Conservation (phyloP, 2,329 filamentous ascomycete species). For the Colletotrichum sp. region DNA sequence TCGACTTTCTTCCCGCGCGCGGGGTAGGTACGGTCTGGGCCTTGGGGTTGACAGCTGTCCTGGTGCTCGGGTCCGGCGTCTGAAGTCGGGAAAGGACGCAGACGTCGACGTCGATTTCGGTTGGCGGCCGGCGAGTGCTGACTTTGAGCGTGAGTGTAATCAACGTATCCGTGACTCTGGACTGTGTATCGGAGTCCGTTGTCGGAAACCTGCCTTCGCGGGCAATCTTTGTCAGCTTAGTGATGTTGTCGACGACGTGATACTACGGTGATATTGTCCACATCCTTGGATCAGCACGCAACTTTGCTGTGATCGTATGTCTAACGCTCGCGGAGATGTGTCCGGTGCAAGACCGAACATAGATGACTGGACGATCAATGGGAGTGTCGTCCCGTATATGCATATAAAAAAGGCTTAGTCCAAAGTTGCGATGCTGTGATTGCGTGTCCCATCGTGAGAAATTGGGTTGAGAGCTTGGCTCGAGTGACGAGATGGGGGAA, state of each 20-base stretch:
- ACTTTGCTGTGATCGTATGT: background rate
- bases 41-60: background rate
- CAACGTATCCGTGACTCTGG: background rate
- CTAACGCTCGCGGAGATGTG: background rate
- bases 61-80: background rate
- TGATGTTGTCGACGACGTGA: background rate
- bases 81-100: background rate
- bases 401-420: background rate
- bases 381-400: background rate
- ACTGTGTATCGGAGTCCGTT: background rate
- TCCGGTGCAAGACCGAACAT: background rate
- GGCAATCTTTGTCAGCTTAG: background rate
- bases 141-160: background rate
- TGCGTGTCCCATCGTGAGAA: background rate
- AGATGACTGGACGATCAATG: background rate
- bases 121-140: background rate
- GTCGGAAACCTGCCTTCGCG: background rate
- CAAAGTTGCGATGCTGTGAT: background rate
- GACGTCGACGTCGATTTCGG: background rate
- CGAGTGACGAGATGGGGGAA: background rate
- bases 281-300: background rate
- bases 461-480: background rate
- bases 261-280: background rate
- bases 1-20: background rate
- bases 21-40: background rate